Evolutionary conservation across 164 flowering plant genomes (phyloP), one percentile per base, ranked within the genome.

Genomic region (Aristolochia californica): DNA sequence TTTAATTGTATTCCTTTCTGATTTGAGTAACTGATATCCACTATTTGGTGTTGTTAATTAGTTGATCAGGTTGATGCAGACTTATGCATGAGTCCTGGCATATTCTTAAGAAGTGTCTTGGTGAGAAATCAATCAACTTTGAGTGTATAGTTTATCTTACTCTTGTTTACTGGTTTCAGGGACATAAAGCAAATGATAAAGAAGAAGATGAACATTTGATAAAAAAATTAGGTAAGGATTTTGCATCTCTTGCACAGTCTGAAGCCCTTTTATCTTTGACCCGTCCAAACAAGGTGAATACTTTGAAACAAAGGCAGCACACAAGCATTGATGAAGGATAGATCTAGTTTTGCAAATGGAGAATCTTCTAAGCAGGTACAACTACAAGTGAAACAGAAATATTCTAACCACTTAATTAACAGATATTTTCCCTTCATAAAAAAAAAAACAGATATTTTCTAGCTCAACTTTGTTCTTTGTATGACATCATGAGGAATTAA

Each of bases 141-240:
- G 40, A 34, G 4, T 12, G 0, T 34, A 12, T 7, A 0, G 4
- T 34, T 4, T 34, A 34, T 34, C 40, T 7, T 34, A 34, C 7
- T 34, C 10, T 34, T 34, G 10, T 34, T 9, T 34, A 59, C 57
- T 24, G 14, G 45, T 56, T 9, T n/a, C n/a, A 72, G 98, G 95
- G 84, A 38, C 73, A 78, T 60, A 87, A 83, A 66, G 86, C 89
- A 56, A 81, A 76, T 77, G 83, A 81, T 1, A 93, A 87, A 72
- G 95, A 89, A 70, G 97, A 89, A 72, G 78, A 80, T 70, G 91
- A 79, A 53, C 69, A 80, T 49, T 63, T 85, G 67, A 55, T 78
- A 72, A 83, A 87, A n/a, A 76, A 85, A 62, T 68, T 89, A 74
- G 91, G 89, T 67, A 74, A 77, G 47, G 70, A 73, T n/a, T 93